phyloP scores from a whole-genome alignment of 768 basidiomycete species.

The Gymnopilus dilepis region DNA sequence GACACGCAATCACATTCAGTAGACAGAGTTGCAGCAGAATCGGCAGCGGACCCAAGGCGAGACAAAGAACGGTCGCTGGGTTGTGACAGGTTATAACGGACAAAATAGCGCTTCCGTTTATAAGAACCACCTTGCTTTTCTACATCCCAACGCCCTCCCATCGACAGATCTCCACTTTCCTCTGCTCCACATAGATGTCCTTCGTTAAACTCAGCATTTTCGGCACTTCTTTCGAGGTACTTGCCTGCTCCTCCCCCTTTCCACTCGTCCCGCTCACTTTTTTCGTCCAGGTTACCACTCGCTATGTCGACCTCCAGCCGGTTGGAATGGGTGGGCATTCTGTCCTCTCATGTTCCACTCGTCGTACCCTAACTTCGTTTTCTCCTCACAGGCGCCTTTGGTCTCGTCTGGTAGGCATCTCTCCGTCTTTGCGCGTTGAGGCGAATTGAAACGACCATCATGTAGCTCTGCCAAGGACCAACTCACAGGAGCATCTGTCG shows the following conservation, averaged over 20 bases:
- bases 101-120: conserved; percentile 28
- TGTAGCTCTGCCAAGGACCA: conserved; percentile 92
- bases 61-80: not conserved
- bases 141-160: conserved; percentile 14
- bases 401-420: conserved; percentile 88
- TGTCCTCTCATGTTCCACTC: not conserved
- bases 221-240: conserved; percentile 94
- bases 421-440: not conserved
- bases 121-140: conserved; percentile 14
- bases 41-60: not conserved
- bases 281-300: conserved; percentile 80
- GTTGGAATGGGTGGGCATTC: conserved; percentile 91
- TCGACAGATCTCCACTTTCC: conserved; percentile 16
- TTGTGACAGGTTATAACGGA: conserved; percentile 22
- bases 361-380: conserved; percentile 7
- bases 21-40: not conserved
- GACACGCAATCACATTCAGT: not conserved
- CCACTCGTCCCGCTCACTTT: conserved; percentile 20
- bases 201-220: conserved; percentile 99
- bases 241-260: conserved; percentile 27
- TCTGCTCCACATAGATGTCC: conserved; percentile 59
- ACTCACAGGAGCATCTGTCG: conserved; percentile 90
- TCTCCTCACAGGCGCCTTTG: conserved; percentile 85
- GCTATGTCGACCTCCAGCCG: conserved; percentile 99
- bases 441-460: conserved; percentile 10